Conservation (phyloP, 179 eudicot genomes). For the Corrigiola litoralis region DNA sequence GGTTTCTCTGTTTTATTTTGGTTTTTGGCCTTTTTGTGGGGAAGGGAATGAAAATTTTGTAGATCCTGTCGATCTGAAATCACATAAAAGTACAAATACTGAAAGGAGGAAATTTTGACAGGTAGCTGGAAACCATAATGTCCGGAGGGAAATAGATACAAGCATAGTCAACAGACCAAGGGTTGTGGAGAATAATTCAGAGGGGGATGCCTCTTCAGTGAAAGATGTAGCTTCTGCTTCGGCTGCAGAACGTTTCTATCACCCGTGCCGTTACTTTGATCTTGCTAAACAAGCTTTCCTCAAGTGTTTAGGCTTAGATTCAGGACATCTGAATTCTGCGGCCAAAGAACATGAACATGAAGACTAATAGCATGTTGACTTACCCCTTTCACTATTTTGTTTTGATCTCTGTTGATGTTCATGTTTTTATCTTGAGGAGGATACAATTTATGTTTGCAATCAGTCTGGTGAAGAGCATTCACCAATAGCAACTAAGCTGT, state of each 20-base stretch:
- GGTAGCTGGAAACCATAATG: constrained; percentile 30
- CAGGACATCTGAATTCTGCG: constrained; percentile 10
- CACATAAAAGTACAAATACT: not conserved
- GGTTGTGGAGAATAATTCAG: constrained; percentile 20
- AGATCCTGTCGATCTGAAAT: not conserved
- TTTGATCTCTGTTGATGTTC: not conserved
- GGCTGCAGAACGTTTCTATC: constrained; percentile 24
- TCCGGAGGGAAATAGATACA: constrained; percentile 16
- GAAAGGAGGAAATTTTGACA: constrained; percentile 13
- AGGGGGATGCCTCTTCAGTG: constrained; percentile 23
- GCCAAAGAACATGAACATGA: constrained; percentile 23
- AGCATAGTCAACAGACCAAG: constrained; percentile 14
- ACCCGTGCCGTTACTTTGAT: constrained; percentile 50
- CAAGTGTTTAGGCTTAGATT: constrained; percentile 56
- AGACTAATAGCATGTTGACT: constrained; percentile 17
- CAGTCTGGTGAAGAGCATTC: not conserved
- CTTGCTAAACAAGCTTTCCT: constrained; percentile 59
- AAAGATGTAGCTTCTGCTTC: constrained; percentile 23
- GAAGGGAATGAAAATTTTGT: not conserved
- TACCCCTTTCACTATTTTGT: not conserved
- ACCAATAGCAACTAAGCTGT: constrained; percentile 9
- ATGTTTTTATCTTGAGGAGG: too few species aligned
- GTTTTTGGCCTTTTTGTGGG: not conserved
- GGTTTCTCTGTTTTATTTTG: too few species aligned
- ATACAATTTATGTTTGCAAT: too few species aligned